Percentiles rank a stretch among this genome's conserved stretches.
Evolutionary conservation across 345 rosid species (phyloP).

Genomic region (Clarkia xantiana): DNA sequence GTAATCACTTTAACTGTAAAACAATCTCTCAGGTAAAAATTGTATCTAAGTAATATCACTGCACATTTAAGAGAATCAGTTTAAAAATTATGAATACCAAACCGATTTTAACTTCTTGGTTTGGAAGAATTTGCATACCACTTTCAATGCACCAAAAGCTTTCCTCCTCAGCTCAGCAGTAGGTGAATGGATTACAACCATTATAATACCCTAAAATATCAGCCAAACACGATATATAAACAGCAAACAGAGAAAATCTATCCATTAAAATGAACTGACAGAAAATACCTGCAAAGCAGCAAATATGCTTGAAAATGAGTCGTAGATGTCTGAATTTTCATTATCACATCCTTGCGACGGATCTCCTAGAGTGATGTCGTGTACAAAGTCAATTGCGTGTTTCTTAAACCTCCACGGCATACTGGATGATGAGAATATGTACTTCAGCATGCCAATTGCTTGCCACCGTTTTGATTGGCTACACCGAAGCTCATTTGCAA

Average conservation of each 20-base stretch:
- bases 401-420: conserved; percentile 60
- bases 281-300: conserved; percentile 50
- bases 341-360: conserved; percentile 16
- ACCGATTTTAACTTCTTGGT: too few species aligned
- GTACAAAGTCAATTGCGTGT: conserved; percentile 52
- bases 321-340: conserved; percentile 33
- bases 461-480: conserved; percentile 57
- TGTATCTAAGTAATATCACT: too few species aligned
- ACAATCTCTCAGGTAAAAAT: too few species aligned
- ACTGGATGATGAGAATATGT: conserved; percentile 36
- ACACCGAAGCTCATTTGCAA: conserved; percentile 39
- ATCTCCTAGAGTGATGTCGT: conserved; percentile 36
- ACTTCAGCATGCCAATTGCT: conserved; percentile 63
- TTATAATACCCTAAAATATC: conserved; percentile 40
- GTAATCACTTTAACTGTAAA: too few species aligned
- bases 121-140: conserved; percentile 22
- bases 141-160: conserved; percentile 63
- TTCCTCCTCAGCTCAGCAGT: conserved; percentile 41
- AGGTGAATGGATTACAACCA: conserved; percentile 40
- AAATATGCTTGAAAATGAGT: conserved; percentile 42
- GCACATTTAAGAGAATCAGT: too few species aligned
- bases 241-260: conserved; percentile 5
- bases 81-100: too few species aligned
- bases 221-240: conserved; percentile 5
- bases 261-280: conserved; percentile 8